A percentile compares a stretch with the other conserved stretches of the same genome.
Evolutionary conservation across 495 filamentous ascomycete genomes (phyloP).

Genomic region (Hypoxylon lienhwacheense): DNA sequence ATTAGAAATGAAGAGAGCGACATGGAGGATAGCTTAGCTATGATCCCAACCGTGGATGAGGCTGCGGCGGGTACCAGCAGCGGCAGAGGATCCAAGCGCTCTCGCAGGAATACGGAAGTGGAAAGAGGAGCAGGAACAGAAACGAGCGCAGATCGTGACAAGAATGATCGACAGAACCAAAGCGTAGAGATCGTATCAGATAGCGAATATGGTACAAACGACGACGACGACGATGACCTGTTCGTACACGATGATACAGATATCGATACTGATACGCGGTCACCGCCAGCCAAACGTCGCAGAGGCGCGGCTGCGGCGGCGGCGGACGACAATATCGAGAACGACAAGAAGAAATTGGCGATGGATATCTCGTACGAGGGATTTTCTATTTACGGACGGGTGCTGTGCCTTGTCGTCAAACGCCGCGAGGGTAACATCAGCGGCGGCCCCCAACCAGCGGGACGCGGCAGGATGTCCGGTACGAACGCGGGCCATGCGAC

Average conservation of each 20-base stretch:
- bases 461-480: slow-evolving; percentile 31
- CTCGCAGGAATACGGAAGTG: slow-evolving; percentile 36
- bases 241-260: slow-evolving; percentile 41
- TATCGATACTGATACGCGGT: slow-evolving; percentile 29
- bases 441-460: slow-evolving; percentile 29
- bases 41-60: slow-evolving; percentile 48
- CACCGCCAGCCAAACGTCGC: slow-evolving; percentile 52
- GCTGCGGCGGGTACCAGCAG: slow-evolving; percentile 28
- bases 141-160: slow-evolving; percentile 22
- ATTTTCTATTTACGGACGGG: slow-evolving; percentile 89
- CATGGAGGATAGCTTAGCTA: slow-evolving; percentile 48
- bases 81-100: slow-evolving; percentile 36
- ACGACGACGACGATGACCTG: slow-evolving; percentile 40
- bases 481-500: slow-evolving; percentile 36
- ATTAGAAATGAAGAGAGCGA: slow-evolving; percentile 41
- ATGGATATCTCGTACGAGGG: slow-evolving; percentile 89
- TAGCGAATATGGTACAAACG: slow-evolving; percentile 23
- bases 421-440: slow-evolving; percentile 42
- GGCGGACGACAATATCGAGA: slow-evolving; percentile 39
- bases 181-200: slow-evolving; percentile 34
- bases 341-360: slow-evolving; percentile 80
- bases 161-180: slow-evolving; percentile 14
- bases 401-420: slow-evolving; percentile 88
- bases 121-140: slow-evolving; percentile 21
- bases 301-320: slow-evolving; percentile 42